A percentile compares a stretch with the other conserved stretches of the same genome.
Conservation (phyloP, 305 asterid species). For the Fraxinus platypoda region DNA sequence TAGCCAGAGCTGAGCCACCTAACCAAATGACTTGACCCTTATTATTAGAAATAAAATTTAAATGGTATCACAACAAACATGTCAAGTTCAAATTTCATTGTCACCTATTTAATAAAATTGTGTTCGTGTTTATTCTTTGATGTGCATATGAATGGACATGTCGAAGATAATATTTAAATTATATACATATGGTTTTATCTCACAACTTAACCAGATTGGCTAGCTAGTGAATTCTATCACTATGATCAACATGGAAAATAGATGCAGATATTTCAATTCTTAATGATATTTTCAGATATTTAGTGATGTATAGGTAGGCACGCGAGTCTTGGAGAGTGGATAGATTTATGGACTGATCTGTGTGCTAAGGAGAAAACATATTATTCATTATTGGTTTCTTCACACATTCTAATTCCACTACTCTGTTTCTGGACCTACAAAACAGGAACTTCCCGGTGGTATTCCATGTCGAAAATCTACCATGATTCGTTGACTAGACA, state of each 20-base stretch:
- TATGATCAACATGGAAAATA: not conserved
- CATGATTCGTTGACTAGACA: not conserved
- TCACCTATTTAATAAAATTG: not conserved
- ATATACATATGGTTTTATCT: no score
- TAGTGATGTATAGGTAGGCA: not conserved
- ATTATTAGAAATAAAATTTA: no score
- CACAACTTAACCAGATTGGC: not conserved
- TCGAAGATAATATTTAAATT: no score
- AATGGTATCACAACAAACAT: not conserved
- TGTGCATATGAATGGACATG: not conserved
- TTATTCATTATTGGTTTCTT: no score
- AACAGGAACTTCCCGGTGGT: not conserved
- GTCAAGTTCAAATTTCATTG: not conserved
- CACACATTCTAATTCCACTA: not conserved
- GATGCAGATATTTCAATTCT: not conserved
- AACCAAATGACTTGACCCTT: not conserved
- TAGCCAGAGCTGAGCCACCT: not conserved
- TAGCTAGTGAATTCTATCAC: not conserved
- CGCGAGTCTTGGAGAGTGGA: constrained; percentile 2
- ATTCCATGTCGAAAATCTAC: not conserved
- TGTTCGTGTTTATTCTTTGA: not conserved
- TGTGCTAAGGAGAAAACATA: not conserved
- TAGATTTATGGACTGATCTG: not conserved
- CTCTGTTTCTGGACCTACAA: not conserved
- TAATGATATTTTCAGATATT: not conserved